Percentiles rank a stretch among this genome's conserved stretches.
phyloP scores from a whole-genome alignment of 345 rosid genomes.

The Eucalyptus marginata region DNA sequence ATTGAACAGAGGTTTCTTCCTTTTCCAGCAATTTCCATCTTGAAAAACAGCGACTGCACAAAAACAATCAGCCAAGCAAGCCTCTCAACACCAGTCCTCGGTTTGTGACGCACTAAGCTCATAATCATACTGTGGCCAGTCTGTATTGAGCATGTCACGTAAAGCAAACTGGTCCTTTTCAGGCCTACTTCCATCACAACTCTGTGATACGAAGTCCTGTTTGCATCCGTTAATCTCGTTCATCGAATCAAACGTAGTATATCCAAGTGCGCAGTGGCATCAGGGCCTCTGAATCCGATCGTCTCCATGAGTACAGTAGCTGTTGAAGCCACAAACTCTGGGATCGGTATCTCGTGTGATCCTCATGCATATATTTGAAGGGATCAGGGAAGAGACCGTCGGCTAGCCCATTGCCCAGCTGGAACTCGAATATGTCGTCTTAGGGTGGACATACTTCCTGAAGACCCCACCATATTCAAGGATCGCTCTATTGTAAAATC shows the following conservation, averaged over 20 bases:
- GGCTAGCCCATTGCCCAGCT: fast-evolving
- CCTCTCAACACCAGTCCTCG: background rate
- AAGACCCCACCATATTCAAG: too few relatives aligned
- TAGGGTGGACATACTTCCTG: too few relatives aligned
- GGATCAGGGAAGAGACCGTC: too few relatives aligned
- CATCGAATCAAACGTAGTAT: constrained; percentile 9
- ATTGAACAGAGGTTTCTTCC: constrained; percentile 16
- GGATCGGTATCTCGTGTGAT: too few relatives aligned
- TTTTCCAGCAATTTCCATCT: constrained; percentile 22
- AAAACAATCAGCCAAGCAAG: constrained; percentile 40
- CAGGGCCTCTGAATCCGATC: constrained; percentile 4
- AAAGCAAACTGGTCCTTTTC: constrained; percentile 4
- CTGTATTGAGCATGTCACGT: background rate
- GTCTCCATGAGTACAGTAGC: too few relatives aligned
- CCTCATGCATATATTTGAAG: too few relatives aligned
- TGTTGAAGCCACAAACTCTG: too few relatives aligned
- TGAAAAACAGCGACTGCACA: constrained; percentile 26
- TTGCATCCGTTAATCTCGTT: constrained; percentile 23
- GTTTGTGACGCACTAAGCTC: background rate
- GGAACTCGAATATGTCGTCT: too few relatives aligned
- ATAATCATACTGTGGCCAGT: constrained; percentile 22
- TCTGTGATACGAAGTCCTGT: constrained; percentile 14
- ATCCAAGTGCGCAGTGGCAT: constrained; percentile 32
- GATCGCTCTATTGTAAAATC: too few relatives aligned
- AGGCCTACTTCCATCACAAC: constrained; percentile 2